Percentiles rank a stretch among this genome's conserved stretches.
These are phyloP conservation scores for Myriosclerotinia curreyana DNA, from an alignment of 2,329 filamentous ascomycete species.

Conservation along the genomic window DNA sequence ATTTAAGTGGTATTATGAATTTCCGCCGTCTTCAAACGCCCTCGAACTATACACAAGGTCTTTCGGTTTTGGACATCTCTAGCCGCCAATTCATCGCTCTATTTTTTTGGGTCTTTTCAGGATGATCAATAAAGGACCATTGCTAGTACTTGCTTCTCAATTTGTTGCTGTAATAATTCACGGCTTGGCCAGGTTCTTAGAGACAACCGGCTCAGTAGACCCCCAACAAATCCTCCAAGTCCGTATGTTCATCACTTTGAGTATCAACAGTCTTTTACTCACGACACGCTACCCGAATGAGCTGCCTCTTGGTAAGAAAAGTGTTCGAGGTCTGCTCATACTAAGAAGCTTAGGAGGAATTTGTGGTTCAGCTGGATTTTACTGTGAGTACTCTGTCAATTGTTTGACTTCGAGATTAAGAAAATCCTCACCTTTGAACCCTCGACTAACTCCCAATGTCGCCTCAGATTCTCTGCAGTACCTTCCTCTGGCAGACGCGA, in stretches of 20 bases:
- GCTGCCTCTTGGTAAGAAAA: background rate
- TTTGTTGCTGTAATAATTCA: background rate
- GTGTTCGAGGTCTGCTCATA: background rate
- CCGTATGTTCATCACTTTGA: background rate
- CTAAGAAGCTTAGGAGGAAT: background rate
- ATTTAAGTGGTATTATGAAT: background rate
- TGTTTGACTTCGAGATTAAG: background rate
- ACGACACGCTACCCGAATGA: background rate
- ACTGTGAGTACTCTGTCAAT: background rate
- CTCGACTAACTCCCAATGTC: background rate
- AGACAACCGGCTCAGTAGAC: background rate
- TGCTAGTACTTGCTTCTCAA: background rate
- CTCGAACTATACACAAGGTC: background rate
- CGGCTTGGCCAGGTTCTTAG: background rate
- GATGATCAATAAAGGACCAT: background rate
- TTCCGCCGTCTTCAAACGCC: background rate
- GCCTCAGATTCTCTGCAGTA: background rate
- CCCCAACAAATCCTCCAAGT: background rate
- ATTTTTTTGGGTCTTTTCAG: background rate
- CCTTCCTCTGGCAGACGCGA: background rate
- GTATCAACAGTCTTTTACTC: background rate
- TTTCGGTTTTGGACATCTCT: background rate
- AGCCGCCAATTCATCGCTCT: background rate
- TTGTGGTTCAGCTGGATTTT: background rate
- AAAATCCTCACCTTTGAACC: background rate